Evolutionary conservation across 768 basidiomycete genomes (phyloP), one percentile per base, ranked within the genome.

Genomic region (Panus rudis): DNA sequence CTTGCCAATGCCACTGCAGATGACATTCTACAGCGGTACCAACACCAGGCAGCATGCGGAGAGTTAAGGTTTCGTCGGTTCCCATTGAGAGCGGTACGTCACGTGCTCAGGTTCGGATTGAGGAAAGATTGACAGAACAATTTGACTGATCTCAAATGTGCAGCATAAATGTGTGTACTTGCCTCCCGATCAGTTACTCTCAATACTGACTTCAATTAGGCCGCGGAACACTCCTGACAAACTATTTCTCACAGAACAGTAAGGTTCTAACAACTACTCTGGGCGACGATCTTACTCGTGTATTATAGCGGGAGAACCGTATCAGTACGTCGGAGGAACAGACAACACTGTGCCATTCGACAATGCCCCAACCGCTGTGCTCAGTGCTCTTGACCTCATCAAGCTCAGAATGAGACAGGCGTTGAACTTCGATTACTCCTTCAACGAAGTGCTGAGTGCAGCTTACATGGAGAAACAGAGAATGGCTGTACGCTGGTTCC

Each of bases 211-310:
- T 5, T 10, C 19, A 17, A 37, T 11, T 43, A 89, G 86, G 76
- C 52, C 76, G 84, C 31, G 87, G 87, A 6, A 58, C 70, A 3
- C 61, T 89, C 3, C 63, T 90, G 38, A 82, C 87, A 4, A 83
- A 85, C 53, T 90, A 90, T 54, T 90, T 90, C 53, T 89, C 87
- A 12, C 87, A 90, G 50, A 90, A 90, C 45, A 77, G 87, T 86
- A 56, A 56, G 79, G 62, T 35, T 16, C n/a, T 19, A 4, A 22
- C 20, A 16, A n/a, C 44, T 24, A 4, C 41, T 43, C 28, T 30
- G 28, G 39, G 28, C 26, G 27, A 10, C 14, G 25, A 16, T 17
- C 23, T 22, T 37, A 33, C 11, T 27, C 37, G 3, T 47, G 28
- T 10, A 30, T 24, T 16, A 11, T 37, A 90, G 87, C 83, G 43